Conservation (phyloP, 2,329 filamentous ascomycete species). For the Chrysoporthe austroafricana region DNA sequence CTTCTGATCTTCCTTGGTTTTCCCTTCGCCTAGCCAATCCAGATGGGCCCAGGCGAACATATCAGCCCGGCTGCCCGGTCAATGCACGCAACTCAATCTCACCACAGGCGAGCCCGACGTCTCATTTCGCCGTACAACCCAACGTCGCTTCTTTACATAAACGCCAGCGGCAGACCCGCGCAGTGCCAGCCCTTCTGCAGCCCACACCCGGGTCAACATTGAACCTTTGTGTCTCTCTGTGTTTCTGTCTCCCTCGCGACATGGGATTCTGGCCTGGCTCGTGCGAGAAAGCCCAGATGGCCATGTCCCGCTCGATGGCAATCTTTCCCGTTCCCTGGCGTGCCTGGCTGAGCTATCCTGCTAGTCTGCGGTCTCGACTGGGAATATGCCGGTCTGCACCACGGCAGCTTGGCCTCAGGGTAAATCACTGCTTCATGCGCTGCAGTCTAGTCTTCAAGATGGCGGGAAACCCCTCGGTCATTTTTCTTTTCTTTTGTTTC, state of each 20-base stretch:
- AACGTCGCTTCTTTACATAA: neutral
- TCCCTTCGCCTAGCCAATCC: conserved; percentile 6
- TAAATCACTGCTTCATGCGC: conserved; percentile 26
- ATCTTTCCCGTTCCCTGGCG: conserved; percentile 4
- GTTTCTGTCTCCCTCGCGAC: neutral
- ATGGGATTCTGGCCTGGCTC: neutral
- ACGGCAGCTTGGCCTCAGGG: conserved; percentile 17
- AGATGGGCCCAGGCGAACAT: conserved; percentile 5
- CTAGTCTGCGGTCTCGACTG: neutral
- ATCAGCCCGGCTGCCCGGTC: conserved; percentile 18
- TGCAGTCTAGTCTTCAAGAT: neutral
- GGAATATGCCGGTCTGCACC: neutral
- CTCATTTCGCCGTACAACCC: conserved; percentile 9
- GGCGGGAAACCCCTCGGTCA: neutral
- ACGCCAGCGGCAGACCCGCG: neutral
- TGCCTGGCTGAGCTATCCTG: neutral
- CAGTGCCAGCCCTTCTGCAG: neutral
- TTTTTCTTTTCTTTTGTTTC: neutral
- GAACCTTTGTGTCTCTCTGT: neutral
- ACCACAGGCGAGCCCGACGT: conserved; percentile 11
- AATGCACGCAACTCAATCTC: conserved; percentile 9
- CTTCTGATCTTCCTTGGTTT: conserved; percentile 9
- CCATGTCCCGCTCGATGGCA: conserved; percentile 7
- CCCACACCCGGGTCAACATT: neutral
- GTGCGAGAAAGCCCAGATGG: neutral